Conservation (phyloP, 2,329 filamentous ascomycete species). For the Pseudogymnoascus sp. region DNA sequence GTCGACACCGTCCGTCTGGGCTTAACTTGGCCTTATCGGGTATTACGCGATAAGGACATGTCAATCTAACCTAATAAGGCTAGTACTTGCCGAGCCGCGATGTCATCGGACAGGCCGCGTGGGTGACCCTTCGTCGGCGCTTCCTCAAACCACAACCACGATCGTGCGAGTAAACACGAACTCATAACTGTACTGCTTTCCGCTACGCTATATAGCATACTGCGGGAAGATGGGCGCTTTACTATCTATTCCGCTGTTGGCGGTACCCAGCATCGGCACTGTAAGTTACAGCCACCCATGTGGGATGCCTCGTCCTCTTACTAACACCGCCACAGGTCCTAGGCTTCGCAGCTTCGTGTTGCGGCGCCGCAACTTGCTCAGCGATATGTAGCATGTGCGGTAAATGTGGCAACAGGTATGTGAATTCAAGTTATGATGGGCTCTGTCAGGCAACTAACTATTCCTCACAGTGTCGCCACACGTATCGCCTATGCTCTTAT, state of each 20-base stretch:
- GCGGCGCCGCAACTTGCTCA: conserved; percentile 91
- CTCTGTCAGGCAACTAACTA: conserved; percentile 15
- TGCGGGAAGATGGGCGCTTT: conserved; percentile 69
- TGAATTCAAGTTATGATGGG: background rate
- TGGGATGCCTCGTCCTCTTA: conserved; percentile 12
- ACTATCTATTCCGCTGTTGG: conserved; percentile 81
- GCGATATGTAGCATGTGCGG: conserved; percentile 93
- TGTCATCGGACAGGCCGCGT: conserved; percentile 1
- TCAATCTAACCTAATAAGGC: background rate
- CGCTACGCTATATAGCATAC: background rate
- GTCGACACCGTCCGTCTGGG: background rate
- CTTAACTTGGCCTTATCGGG: conserved; percentile 2
- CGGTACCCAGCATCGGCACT: conserved; percentile 75
- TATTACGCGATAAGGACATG: conserved; percentile 9
- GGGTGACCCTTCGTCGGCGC: background rate
- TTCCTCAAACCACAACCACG: conserved; percentile 4
- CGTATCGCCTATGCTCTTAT: conserved; percentile 94
- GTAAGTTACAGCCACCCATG: conserved; percentile 46
- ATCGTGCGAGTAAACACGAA: background rate
- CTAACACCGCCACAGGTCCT: conserved; percentile 46
- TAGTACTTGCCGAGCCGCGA: background rate
- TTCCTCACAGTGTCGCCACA: conserved; percentile 67
- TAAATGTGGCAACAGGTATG: conserved; percentile 88
- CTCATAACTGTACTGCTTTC: background rate
- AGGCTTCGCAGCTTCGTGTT: conserved; percentile 81